Percentiles rank a stretch among this genome's conserved stretches.
Conservation (phyloP, 495 filamentous ascomycete species). For the Evernia prunastri region DNA sequence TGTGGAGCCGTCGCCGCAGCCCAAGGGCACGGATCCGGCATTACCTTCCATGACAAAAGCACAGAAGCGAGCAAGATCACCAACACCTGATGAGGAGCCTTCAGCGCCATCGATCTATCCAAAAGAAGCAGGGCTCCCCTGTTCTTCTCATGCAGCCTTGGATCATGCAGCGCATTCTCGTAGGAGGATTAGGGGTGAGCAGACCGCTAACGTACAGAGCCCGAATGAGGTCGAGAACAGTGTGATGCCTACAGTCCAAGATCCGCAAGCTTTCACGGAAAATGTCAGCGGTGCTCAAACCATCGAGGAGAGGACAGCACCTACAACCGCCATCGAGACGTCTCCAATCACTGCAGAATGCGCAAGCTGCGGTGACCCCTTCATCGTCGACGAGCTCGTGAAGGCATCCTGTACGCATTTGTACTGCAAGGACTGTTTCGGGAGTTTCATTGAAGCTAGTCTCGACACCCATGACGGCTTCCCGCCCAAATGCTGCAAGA, state of each 20-base stretch:
- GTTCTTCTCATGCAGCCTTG: neutral
- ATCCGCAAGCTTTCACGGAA: neutral
- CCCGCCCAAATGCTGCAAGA: constrained; percentile 1
- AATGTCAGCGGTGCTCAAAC: neutral
- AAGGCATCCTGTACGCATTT: neutral
- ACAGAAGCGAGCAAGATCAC: neutral
- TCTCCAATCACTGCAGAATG: neutral
- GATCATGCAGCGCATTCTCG: neutral
- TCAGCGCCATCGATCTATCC: neutral
- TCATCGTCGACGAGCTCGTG: neutral
- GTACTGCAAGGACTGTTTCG: neutral
- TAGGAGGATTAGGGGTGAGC: neutral
- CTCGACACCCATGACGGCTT: neutral
- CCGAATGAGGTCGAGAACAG: neutral
- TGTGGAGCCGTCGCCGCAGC: neutral
- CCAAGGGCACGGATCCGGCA: too few relatives aligned
- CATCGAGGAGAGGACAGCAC: neutral
- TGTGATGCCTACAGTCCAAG: neutral
- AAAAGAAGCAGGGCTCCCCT: neutral
- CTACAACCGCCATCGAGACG: neutral
- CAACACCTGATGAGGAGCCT: neutral
- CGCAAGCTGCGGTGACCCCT: neutral
- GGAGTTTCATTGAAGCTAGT: neutral
- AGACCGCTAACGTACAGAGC: neutral
- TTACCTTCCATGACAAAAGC: too few relatives aligned